Conservation (phyloP, 768 basidiomycete species). For the Mycena filopes region DNA sequence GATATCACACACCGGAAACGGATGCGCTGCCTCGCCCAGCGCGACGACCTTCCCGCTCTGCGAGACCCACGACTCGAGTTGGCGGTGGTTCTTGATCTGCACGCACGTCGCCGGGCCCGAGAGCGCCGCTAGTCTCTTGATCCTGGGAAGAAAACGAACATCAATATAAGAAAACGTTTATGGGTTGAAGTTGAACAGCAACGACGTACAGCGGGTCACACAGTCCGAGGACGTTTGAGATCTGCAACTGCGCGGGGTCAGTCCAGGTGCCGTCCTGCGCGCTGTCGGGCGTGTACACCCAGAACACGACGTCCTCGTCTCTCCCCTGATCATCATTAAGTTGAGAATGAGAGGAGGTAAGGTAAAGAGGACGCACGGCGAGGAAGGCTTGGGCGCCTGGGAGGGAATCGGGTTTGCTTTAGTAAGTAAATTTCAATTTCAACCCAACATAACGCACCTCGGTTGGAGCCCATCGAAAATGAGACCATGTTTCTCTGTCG, state of each 20-base stretch:
- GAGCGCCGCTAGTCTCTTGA: conserved; percentile 2
- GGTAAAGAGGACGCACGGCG: background rate
- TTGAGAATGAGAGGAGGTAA: background rate
- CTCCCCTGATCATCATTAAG: background rate
- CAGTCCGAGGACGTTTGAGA: background rate
- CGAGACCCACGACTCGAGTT: conserved; percentile 21
- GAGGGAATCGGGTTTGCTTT: too few relatives aligned
- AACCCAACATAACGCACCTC: too few relatives aligned
- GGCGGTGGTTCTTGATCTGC: conserved; percentile 2
- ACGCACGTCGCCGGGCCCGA: conserved; percentile 12
- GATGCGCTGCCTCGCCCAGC: conserved; percentile 26
- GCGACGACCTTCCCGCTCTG: conserved; percentile 10
- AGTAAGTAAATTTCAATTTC: too few relatives aligned
- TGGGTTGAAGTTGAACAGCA: too few relatives aligned
- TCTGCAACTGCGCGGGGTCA: background rate
- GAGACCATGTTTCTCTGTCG: background rate
- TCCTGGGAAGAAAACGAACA: background rate
- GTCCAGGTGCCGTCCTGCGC: conserved; percentile 6
- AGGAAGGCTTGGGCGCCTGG: conserved; percentile 9
- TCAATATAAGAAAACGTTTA: too few relatives aligned
- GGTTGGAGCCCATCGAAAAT: background rate
- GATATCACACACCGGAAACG: conserved; percentile 21
- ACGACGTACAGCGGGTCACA: conserved; percentile 8
- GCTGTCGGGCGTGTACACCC: conserved; percentile 16
- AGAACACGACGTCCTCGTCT: conserved; percentile 6